Conservation (phyloP, 1,139 yeast species). For the Scheffersomyces insectosa region DNA sequence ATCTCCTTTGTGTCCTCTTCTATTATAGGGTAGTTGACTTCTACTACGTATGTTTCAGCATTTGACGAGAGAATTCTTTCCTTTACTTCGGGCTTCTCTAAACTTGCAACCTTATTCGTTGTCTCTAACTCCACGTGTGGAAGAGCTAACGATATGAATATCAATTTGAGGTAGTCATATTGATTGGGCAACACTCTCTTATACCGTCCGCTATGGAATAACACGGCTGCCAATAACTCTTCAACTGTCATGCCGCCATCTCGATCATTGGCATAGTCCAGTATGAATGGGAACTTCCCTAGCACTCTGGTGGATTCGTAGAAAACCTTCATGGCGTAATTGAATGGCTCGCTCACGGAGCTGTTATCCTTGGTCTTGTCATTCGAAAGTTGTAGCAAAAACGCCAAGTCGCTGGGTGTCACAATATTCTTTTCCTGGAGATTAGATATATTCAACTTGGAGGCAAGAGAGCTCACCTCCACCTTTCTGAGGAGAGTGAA, state of each 20-base stretch:
- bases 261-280: conserved; percentile 9
- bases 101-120: conserved; percentile 1
- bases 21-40: conserved; percentile 6
- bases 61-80: conserved; percentile 4
- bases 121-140: conserved; percentile 1
- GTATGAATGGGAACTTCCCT: conserved; percentile 35
- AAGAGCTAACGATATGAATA: conserved; percentile 24
- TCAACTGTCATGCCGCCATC: conserved; percentile 19
- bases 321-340: conserved; percentile 10
- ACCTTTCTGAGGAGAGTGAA: conserved; percentile 20
- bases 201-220: conserved; percentile 28
- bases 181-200: conserved; percentile 19
- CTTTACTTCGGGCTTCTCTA: conserved; percentile 3
- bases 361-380: conserved; percentile 10
- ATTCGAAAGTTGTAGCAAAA: conserved; percentile 19
- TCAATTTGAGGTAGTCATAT: conserved; percentile 24
- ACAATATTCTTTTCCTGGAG: conserved; percentile 18
- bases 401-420: conserved; percentile 22
- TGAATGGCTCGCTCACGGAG: conserved; percentile 3
- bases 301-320: conserved; percentile 26
- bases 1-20: conserved; percentile 14
- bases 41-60: conserved; percentile 9
- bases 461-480: conserved; percentile 25
- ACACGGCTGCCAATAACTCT: conserved; percentile 25
- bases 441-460: conserved; percentile 22